Evolutionary conservation across 805 yeast genomes (phyloP), one percentile per base, ranked within the genome.

Genomic region (Millerago galiae): DNA sequence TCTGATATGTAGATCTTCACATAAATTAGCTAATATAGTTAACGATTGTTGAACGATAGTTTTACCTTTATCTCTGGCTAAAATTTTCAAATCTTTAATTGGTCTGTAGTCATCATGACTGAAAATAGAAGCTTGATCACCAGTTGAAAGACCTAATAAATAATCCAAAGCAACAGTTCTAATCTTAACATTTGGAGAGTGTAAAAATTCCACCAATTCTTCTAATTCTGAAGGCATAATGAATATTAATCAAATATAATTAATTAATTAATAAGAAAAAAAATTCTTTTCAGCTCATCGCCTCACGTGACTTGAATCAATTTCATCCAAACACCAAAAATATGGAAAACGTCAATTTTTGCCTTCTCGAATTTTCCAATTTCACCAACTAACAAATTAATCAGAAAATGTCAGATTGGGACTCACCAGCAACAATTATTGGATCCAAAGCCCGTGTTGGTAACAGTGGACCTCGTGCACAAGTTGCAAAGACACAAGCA

Each of bases 371-470:
- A 31, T 14, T 31, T 31, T 35, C 30, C 14, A 25, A 34, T 17
- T 10, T n/a, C 8, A n/a, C 7, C 15, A 29, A 8, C 7, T 7
- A n/a, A 29, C 25, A 11, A 15, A 27, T n/a, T 10, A 34, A 29
- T 8, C 18, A 14, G 37, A 37, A 42, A 35, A 68, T 68, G 73
- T 67, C 81, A 35, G 98, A 89, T 67, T 93, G 99, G 99, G 97
- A 93, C 66, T 63, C 79, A 47, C 39, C 45, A 34, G 90, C 81
- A 57, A 89, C 96, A 35, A 68, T 85, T 46, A 88, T 93, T 55
- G 99, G 99, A 45, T 80, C 79, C 54, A 84, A 82, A 55, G 95
- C 93, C 54, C 80, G 91, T 66, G 75, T 81, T 43, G 96, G 96
- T 45, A 85, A 87, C 35, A 79, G 86, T 45, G 96, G 95, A 30